phyloP scores from a whole-genome alignment of 2,329 filamentous ascomycete genomes.

The Fusarium denticulatum region DNA sequence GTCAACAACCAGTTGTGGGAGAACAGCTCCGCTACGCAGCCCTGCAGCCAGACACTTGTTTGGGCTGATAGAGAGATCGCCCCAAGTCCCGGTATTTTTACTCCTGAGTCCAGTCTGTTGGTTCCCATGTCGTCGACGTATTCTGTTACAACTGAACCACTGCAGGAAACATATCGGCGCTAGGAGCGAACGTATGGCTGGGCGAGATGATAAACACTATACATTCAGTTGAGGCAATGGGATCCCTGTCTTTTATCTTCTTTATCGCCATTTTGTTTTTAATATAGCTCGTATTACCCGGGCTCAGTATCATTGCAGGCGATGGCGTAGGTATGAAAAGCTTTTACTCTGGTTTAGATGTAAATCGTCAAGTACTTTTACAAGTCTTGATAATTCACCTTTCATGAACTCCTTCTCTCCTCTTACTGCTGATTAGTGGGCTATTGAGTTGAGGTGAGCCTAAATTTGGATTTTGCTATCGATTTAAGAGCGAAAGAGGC shows the following conservation, averaged over 20 bases:
- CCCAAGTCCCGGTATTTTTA: not conserved
- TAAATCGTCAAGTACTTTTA: slow-evolving; percentile 3
- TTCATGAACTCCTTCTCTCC: not conserved
- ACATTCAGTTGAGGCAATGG: not conserved
- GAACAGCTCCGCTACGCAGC: not conserved
- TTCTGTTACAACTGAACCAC: slow-evolving; percentile 41
- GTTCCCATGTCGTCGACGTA: slow-evolving; percentile 20
- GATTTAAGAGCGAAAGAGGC: slow-evolving; percentile 22
- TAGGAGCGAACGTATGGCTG: slow-evolving; percentile 35
- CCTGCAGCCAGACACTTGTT: slow-evolving; percentile 40
- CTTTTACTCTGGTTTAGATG: slow-evolving; percentile 5
- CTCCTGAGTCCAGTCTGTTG: slow-evolving; percentile 8
- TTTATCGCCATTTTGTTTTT: slow-evolving; percentile 7
- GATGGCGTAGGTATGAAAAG: slow-evolving; percentile 24
- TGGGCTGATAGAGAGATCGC: slow-evolving; percentile 43
- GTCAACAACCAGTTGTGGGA: slow-evolving; percentile 24
- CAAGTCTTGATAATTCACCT: slow-evolving; percentile 2
- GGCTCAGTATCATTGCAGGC: slow-evolving; percentile 31
- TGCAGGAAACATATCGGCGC: slow-evolving; percentile 40
- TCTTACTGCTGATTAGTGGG: not conserved
- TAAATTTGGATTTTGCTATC: slow-evolving; percentile 9
- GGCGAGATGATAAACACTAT: slow-evolving; percentile 3
- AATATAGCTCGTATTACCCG: not conserved
- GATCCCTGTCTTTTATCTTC: not conserved
- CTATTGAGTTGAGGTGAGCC: not conserved